A percentile compares a stretch with the other conserved stretches of the same genome.
Evolutionary conservation across 768 basidiomycete species (phyloP).

Genomic region (Collybia sp.): DNA sequence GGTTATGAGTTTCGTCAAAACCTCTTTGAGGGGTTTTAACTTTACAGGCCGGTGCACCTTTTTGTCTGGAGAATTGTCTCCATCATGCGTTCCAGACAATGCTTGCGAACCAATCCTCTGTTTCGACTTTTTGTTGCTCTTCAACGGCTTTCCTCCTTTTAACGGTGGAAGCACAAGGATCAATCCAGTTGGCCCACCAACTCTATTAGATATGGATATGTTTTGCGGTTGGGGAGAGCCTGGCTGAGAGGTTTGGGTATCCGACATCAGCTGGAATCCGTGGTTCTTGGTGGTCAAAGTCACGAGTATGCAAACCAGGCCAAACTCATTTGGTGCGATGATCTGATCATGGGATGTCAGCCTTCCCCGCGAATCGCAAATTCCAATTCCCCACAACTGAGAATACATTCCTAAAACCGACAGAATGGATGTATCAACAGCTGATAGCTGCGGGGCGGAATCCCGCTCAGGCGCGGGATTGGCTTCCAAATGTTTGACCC

Average conservation of each 20-base stretch:
- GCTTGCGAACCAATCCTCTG: constrained; percentile 17
- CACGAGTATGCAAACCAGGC: too few relatives aligned
- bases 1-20: constrained; percentile 56
- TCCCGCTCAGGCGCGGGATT: too few relatives aligned
- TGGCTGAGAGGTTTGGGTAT: background rate
- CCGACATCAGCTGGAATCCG: too few relatives aligned
- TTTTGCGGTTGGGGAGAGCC: constrained; percentile 5
- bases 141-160: constrained; percentile 54
- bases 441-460: too few relatives aligned
- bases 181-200: constrained; percentile 41
- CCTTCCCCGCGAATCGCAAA: too few relatives aligned
- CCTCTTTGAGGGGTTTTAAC: constrained; percentile 77
- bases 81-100: constrained; percentile 16
- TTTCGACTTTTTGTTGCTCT: constrained; percentile 44
- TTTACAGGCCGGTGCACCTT: constrained; percentile 55
- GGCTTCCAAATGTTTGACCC: too few relatives aligned
- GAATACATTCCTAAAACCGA: too few relatives aligned
- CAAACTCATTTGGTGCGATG: too few relatives aligned
- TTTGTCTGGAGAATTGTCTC: constrained; percentile 29
- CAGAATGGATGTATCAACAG: too few relatives aligned
- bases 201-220: constrained; percentile 17
- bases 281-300: too few relatives aligned
- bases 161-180: constrained; percentile 68
- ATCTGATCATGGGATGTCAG: too few relatives aligned
- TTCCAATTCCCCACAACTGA: too few relatives aligned